Evolutionary conservation across 257 asterid species (phyloP).

Genomic region (Solanum neorickii): DNA sequence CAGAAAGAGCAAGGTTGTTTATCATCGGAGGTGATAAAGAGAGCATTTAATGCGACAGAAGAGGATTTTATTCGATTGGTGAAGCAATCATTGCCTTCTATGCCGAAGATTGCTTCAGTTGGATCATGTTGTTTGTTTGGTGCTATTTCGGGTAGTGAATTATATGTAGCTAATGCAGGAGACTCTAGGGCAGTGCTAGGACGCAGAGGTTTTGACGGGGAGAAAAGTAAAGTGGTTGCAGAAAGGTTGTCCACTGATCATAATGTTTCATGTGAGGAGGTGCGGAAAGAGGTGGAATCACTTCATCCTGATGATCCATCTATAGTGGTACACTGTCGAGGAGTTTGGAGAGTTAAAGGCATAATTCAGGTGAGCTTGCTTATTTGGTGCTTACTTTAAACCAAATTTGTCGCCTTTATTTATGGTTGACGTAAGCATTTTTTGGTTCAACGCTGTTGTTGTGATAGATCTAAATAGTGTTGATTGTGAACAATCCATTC

Average conservation of each 20-base stretch:
- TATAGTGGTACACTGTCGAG: slow-evolving; percentile 9
- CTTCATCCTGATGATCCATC: slow-evolving; percentile 17
- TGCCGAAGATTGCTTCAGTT: slow-evolving; percentile 20
- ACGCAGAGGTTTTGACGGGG: slow-evolving; percentile 2
- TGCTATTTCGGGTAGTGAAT: not conserved
- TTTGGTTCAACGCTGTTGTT: not conserved
- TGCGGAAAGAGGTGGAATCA: slow-evolving; percentile 16
- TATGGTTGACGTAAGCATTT: not conserved
- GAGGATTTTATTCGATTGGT: slow-evolving; percentile 15
- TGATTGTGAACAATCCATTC: not conserved
- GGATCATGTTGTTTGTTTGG: slow-evolving; percentile 3
- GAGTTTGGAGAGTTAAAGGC: slow-evolving; percentile 25
- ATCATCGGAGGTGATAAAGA: slow-evolving; percentile 16
- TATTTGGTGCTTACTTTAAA: not conserved
- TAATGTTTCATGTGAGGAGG: slow-evolving; percentile 13
- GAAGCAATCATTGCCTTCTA: slow-evolving; percentile 1
- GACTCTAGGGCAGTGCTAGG: slow-evolving; percentile 17
- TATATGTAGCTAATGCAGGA: not conserved
- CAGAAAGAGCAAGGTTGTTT: slow-evolving; percentile 7
- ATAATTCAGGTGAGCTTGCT: slow-evolving; percentile 14
- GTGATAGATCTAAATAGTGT: not conserved
- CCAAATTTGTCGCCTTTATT: not conserved
- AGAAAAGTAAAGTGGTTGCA: slow-evolving; percentile 4
- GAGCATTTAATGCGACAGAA: slow-evolving; percentile 20
- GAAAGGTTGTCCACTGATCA: slow-evolving; percentile 19